Evolutionary conservation across 1,284 basidiomycete genomes (phyloP).

Genomic region (Anthracocystis setariae): DNA sequence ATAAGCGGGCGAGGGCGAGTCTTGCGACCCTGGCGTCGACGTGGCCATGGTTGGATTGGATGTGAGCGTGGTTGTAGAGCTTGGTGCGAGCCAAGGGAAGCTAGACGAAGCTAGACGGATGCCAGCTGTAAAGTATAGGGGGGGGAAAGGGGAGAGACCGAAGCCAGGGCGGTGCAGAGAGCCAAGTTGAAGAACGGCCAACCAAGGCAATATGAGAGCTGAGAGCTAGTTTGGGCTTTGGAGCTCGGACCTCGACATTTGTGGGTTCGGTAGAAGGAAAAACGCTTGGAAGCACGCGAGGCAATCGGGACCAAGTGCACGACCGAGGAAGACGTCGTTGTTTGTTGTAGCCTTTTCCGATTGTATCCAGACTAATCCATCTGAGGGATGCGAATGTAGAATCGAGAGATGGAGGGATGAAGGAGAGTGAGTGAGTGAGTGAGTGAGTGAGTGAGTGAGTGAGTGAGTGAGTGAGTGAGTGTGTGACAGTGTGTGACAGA

Average conservation of each 20-base stretch:
- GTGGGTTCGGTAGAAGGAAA: not conserved
- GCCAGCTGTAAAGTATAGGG: not conserved
- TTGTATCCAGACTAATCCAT: too few species aligned
- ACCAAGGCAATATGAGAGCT: too few species aligned
- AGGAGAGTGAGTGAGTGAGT: too few species aligned
- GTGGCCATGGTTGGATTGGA: slow-evolving; percentile 17
- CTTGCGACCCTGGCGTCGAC: slow-evolving; percentile 39
- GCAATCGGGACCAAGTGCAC: too few species aligned
- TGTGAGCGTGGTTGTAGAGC: not conserved
- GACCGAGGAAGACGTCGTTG: too few species aligned
- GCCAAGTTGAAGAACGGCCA: too few species aligned
- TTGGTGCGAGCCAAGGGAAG: not conserved
- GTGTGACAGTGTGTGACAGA: too few species aligned
- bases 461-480: too few species aligned
- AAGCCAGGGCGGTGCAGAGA: too few species aligned
- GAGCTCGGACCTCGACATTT: slow-evolving; percentile 21
- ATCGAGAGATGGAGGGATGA: too few species aligned
- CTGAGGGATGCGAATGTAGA: not conserved
- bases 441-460: too few species aligned
- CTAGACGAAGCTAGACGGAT: not conserved
- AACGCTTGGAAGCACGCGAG: not conserved
- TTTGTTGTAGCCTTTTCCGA: too few species aligned
- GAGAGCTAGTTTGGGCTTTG: slow-evolving; percentile 3
- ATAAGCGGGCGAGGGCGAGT: slow-evolving; percentile 47
- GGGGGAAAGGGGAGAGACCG: not conserved